phyloP scores from a whole-genome alignment of 2,329 filamentous ascomycete genomes.

The Aspergillus viridinutans region DNA sequence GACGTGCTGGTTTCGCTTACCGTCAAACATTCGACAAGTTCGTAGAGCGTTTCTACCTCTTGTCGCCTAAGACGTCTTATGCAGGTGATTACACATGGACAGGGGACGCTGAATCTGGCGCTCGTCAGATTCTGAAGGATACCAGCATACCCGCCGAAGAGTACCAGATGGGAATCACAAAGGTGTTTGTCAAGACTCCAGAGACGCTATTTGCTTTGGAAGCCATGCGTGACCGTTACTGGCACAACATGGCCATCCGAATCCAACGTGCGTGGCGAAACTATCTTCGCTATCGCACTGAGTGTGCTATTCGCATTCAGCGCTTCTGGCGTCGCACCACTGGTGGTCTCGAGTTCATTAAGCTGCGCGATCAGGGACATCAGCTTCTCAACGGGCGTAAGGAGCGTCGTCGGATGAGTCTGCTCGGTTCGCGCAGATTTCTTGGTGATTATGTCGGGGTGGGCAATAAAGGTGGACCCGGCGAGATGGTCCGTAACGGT shows the following conservation, averaged over 20 bases:
- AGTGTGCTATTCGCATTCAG: constrained; percentile 91
- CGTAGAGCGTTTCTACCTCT: constrained; percentile 90
- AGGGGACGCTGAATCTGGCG: constrained; percentile 79
- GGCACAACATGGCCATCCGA: constrained; percentile 98
- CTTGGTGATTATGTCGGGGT: constrained; percentile 92
- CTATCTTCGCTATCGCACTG: constrained; percentile 85
- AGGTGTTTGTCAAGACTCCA: constrained; percentile 96
- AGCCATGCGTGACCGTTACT: constrained; percentile 96
- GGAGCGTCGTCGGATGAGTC: constrained; percentile 83
- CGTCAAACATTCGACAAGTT: constrained; percentile 98
- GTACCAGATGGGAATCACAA: constrained; percentile 94
- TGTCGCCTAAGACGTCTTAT: constrained; percentile 92
- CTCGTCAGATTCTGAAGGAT: constrained; percentile 90
- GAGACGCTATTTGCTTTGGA: constrained; percentile 95
- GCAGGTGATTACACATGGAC: constrained; percentile 97
- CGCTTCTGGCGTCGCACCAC: constrained; percentile 93
- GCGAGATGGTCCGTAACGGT: constrained; percentile 72
- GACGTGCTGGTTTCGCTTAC: constrained; percentile 92
- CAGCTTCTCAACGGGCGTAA: constrained; percentile 76
- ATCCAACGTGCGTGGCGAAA: constrained; percentile 98
- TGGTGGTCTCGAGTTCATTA: constrained; percentile 81
- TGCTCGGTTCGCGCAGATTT: constrained; percentile 87
- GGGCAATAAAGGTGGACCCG: constrained; percentile 72
- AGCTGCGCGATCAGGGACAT: constrained; percentile 84
- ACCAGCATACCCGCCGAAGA: constrained; percentile 93